phyloP scores from a whole-genome alignment of 805 yeast species.

The Dipodascus albidus region DNA sequence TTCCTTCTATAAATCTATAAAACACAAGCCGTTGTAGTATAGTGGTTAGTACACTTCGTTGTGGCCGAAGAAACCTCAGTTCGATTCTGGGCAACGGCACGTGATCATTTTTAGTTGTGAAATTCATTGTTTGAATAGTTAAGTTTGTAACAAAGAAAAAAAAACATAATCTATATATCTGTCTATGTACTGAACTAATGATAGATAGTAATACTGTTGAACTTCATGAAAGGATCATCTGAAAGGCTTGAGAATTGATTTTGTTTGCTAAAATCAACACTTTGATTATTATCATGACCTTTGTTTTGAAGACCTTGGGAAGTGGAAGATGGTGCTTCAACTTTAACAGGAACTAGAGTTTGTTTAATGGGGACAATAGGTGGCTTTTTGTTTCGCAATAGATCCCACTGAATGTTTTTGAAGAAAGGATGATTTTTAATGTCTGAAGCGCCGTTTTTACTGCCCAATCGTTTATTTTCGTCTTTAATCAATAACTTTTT shows the following conservation, averaged over 20 bases:
- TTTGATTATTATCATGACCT: constrained; percentile 9
- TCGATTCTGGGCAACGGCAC: constrained; percentile 34
- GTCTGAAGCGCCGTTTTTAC: constrained; percentile 90
- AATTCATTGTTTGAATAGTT: no score
- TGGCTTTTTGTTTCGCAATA: constrained; percentile 82
- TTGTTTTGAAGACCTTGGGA: background rate
- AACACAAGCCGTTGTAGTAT: constrained; percentile 27
- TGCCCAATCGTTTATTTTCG: constrained; percentile 80
- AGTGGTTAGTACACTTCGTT: constrained; percentile 33
- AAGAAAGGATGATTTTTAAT: constrained; percentile 85
- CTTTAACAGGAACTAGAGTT: constrained; percentile 34
- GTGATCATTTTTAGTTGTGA: no score
- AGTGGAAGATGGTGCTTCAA: background rate
- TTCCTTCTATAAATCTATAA: no score
- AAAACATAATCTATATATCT: no score
- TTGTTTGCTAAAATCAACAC: constrained; percentile 1
- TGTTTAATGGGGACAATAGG: constrained; percentile 86
- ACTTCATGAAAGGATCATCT: constrained; percentile 72
- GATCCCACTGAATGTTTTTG: constrained; percentile 90
- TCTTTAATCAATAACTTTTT: constrained; percentile 79
- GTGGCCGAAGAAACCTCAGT: constrained; percentile 33
- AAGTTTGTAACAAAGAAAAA: no score
- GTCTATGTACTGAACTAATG: constrained; percentile 32
- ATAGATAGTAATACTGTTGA: constrained; percentile 76
- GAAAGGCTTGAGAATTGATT: constrained; percentile 25